Conservation (phyloP, 441 rosid species). For the Adansonia grandidieri region DNA sequence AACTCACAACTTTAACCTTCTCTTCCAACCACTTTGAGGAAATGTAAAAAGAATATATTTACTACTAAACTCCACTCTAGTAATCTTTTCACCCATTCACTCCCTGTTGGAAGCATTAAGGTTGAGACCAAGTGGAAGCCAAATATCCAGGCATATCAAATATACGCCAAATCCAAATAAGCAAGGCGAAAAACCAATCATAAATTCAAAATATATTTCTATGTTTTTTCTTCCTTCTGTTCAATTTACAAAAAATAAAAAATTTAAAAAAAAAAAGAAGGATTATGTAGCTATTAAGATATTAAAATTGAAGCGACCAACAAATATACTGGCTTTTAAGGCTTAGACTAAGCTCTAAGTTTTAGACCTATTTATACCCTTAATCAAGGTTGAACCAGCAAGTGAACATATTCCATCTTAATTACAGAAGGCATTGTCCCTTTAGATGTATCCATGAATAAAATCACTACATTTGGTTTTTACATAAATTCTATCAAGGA, state of each 20-base stretch:
- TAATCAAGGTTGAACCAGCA: constrained; percentile 16
- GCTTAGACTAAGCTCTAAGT: not conserved
- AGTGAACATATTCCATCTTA: constrained; percentile 2
- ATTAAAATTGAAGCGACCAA: too few relatives aligned
- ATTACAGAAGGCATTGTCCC: constrained; percentile 1
- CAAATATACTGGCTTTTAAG: not conserved
- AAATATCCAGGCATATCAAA: not conserved
- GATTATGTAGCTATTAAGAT: not conserved
- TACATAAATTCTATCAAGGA: not conserved
- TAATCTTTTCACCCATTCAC: not conserved
- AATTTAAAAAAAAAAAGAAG: not conserved
- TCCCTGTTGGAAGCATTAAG: not conserved
- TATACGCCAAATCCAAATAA: constrained; percentile 7
- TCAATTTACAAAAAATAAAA: not conserved
- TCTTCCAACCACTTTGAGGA: not conserved
- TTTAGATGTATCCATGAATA: not conserved
- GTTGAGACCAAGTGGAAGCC: not conserved
- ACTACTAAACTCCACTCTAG: not conserved
- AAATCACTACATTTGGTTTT: not conserved
- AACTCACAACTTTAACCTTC: constrained; percentile 18
- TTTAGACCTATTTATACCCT: not conserved
- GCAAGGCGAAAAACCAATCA: not conserved
- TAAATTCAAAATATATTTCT: not conserved
- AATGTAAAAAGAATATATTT: not conserved
- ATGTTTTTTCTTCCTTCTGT: not conserved